Evolutionary conservation across 1,284 basidiomycete genomes (phyloP).

Genomic region (Fomitopsis palustris): DNA sequence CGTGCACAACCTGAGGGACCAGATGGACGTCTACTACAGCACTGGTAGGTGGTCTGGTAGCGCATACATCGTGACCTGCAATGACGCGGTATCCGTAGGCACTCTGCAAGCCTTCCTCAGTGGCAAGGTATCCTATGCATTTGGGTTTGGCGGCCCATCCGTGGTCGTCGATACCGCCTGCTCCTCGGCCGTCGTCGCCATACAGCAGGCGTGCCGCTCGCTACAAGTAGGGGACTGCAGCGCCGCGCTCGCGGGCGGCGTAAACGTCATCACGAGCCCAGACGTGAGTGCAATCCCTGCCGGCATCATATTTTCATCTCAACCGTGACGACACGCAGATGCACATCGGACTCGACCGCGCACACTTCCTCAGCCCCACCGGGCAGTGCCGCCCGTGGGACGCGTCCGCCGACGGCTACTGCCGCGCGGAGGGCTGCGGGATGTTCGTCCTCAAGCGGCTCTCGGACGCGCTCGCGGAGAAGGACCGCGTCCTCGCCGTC

Average conservation of each 20-base stretch:
- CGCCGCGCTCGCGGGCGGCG: slow-evolving; percentile 67
- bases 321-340: slow-evolving; percentile 40
- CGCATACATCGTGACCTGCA: background rate
- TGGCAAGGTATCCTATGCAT: slow-evolving; percentile 66
- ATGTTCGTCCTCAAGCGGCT: slow-evolving; percentile 71
- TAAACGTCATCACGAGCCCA: slow-evolving; percentile 69
- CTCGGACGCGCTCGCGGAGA: slow-evolving; percentile 57
- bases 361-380: slow-evolving; percentile 62
- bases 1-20: slow-evolving; percentile 53
- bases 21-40: slow-evolving; percentile 68
- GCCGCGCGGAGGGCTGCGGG: slow-evolving; percentile 68
- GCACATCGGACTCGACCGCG: slow-evolving; percentile 65
- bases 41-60: slow-evolving; percentile 46
- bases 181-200: slow-evolving; percentile 63
- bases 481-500: slow-evolving; percentile 63
- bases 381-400: slow-evolving; percentile 74
- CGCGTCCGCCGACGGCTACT: slow-evolving; percentile 68
- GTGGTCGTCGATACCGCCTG: slow-evolving; percentile 71
- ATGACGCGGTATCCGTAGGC: slow-evolving; percentile 35
- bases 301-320: background rate
- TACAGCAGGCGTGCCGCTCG: slow-evolving; percentile 66
- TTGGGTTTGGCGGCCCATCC: slow-evolving; percentile 66
- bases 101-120: slow-evolving; percentile 66
- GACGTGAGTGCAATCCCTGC: slow-evolving; percentile 44
- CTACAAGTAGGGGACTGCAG: slow-evolving; percentile 60